Conservation (phyloP, 1,284 basidiomycete species). For the Pseudomicrostroma phylloplanum region DNA sequence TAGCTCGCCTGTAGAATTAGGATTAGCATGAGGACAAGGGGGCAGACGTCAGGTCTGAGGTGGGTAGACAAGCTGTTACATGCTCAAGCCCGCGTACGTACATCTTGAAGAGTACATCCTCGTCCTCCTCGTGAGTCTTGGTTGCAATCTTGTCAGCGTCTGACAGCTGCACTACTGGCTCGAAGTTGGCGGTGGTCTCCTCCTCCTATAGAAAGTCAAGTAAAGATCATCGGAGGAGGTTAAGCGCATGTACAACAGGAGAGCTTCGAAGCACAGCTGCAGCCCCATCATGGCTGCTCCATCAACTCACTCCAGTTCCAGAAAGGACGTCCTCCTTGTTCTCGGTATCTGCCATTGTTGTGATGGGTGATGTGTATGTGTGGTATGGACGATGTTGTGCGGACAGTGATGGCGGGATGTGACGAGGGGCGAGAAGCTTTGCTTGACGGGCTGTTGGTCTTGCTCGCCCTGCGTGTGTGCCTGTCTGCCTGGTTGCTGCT, state of each 20-base stretch:
- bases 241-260: not conserved
- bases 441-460: not conserved
- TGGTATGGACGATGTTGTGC: not conserved
- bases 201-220: slow-evolving; percentile 51
- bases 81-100: slow-evolving; percentile 54
- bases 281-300: not conserved
- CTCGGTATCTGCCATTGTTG: slow-evolving; percentile 11
- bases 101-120: slow-evolving; percentile 93
- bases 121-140: slow-evolving; percentile 93
- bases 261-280: not conserved
- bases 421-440: not conserved
- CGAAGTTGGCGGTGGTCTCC: slow-evolving; percentile 82
- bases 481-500: slow-evolving; percentile 2
- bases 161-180: slow-evolving; percentile 95
- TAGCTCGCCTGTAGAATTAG: slow-evolving; percentile 69
- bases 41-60: not conserved
- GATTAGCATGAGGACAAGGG: slow-evolving; percentile 4
- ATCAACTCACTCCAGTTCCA: slow-evolving; percentile 4
- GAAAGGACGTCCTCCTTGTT: slow-evolving; percentile 6
- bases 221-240: not conserved
- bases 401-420: not conserved
- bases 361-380: not conserved
- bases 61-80: not conserved
- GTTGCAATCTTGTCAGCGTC: slow-evolving; percentile 72
- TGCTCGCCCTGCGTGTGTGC: too few species aligned